Base-by-base conservation (phyloP, 805 yeast species). In the Debaryomyces tyrocola region DNA sequence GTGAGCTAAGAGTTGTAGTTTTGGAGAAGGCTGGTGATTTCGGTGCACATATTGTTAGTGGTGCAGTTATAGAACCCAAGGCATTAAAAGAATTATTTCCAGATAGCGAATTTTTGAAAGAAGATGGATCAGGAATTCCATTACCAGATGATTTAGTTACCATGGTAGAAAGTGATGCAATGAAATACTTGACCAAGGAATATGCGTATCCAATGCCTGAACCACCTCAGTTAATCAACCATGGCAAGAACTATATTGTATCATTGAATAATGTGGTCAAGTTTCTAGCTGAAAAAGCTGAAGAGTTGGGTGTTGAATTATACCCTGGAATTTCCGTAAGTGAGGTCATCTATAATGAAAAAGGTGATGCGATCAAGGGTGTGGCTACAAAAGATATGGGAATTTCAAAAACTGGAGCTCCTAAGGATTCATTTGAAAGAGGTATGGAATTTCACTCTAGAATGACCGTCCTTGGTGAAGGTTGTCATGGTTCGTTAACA, bases 371-470 rank as follows among this genome's bases (percentile, higher is more conserved):
- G 6, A 87, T 94, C 20, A 78, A 77, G 48, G 99, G 99, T 49
- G 91, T 92, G 4, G 97, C 97, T 5, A 94, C 99, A 1, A 87
- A 86, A 56, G 99, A 94, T 64, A 80, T 85, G 83, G 99, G 99
- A 12, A 70, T 94, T 14, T 78, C 83, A 41, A 84, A 82, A 55
- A 67, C 77, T 47, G 97, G 96, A 15, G 62, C 72, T 29, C 96
- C 96, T 27, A 87, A 85, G 58, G 87, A 79, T 52, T 74, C 80
- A n/a, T 94, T 89, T 66, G 97, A 94, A 67, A 79, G 96, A 53
- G 99, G 99, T 20, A 88, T 94, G 97, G 98, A 90, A 66, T 94
- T 94, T 66, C 94, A 85, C 56, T 89, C 99, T 4, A 81, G 94
- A 57, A 75, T 85, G 49, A 91, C 97, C 0, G 86, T 94, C 14